Percentiles rank a stretch among this genome's conserved stretches.
Evolutionary conservation across 2,329 filamentous ascomycete genomes (phyloP).

Genomic region (Verticillium nubilum): DNA sequence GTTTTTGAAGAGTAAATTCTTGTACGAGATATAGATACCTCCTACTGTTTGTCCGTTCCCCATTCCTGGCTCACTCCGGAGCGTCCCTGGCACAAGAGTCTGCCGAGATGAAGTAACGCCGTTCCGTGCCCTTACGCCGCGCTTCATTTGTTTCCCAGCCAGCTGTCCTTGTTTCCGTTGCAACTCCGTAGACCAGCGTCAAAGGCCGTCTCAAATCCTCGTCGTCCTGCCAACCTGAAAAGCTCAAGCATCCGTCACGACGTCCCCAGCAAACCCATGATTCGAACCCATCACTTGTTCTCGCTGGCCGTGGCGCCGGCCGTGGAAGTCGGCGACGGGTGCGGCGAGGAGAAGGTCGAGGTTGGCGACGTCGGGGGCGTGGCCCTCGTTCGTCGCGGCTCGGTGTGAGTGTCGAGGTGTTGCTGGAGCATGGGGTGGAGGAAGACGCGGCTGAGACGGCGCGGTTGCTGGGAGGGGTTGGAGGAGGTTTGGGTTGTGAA

Average conservation of each 20-base stretch:
- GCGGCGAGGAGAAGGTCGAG: not conserved
- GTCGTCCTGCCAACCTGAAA: no score
- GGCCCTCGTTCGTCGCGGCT: not conserved
- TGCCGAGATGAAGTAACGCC: not conserved
- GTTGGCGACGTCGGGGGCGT: not conserved
- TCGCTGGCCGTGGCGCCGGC: not conserved
- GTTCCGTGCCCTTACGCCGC: not conserved
- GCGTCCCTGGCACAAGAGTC: not conserved
- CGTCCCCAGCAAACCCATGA: not conserved
- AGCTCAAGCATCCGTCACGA: not conserved
- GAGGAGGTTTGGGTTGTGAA: not conserved
- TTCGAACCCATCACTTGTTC: not conserved
- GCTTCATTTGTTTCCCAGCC: not conserved
- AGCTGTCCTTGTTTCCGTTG: not conserved
- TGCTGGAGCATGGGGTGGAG: not conserved
- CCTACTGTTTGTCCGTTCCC: not conserved
- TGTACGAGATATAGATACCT: not conserved
- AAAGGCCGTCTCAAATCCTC: not conserved
- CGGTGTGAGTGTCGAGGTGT: not conserved
- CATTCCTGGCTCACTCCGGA: not conserved
- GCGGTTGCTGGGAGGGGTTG: not conserved
- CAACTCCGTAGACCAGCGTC: not conserved
- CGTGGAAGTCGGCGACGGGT: not conserved
- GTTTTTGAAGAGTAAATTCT: not conserved
- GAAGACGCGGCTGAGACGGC: not conserved